These are phyloP conservation scores for Rheum nobile DNA, from an alignment of 148 eudicot species.

Conservation along the genomic window DNA sequence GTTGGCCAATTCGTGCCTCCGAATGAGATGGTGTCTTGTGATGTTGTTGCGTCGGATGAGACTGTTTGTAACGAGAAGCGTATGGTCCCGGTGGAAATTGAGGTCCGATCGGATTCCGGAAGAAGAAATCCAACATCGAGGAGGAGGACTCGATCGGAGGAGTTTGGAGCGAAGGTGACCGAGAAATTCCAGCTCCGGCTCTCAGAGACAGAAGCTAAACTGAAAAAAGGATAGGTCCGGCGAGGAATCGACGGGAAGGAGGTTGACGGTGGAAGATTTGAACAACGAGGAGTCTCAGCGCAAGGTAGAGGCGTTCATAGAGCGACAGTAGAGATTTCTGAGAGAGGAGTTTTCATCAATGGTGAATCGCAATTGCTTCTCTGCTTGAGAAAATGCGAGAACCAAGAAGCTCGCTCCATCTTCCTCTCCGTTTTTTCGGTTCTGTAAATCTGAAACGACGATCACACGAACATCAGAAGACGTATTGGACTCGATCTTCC, in stretches of 20 bases:
- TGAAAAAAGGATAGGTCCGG: constrained; percentile 13
- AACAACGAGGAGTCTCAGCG: constrained; percentile 56
- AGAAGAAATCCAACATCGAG: not conserved
- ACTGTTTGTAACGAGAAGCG: not conserved
- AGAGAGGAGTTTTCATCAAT: constrained; percentile 18
- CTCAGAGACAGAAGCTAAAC: constrained; percentile 12
- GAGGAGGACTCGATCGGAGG: constrained; percentile 7
- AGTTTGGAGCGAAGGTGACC: not conserved
- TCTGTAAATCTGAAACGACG: no score
- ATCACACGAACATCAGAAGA: no score
- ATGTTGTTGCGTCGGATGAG: not conserved
- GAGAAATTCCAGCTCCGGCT: not conserved
- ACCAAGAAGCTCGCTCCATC: not conserved
- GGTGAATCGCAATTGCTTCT: not conserved
- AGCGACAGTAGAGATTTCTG: constrained; percentile 27
- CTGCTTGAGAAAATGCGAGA: not conserved
- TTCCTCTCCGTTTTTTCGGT: not conserved
- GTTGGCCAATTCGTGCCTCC: constrained; percentile 4
- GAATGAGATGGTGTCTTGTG: not conserved
- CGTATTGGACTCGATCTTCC: no score
- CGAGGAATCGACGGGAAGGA: constrained; percentile 1
- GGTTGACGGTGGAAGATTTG: constrained; percentile 32
- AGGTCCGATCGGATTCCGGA: not conserved
- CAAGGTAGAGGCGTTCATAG: constrained; percentile 52
- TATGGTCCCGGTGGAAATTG: not conserved